Conservation (phyloP, 2,329 filamentous ascomycete species). For the Passalora sequoiae region DNA sequence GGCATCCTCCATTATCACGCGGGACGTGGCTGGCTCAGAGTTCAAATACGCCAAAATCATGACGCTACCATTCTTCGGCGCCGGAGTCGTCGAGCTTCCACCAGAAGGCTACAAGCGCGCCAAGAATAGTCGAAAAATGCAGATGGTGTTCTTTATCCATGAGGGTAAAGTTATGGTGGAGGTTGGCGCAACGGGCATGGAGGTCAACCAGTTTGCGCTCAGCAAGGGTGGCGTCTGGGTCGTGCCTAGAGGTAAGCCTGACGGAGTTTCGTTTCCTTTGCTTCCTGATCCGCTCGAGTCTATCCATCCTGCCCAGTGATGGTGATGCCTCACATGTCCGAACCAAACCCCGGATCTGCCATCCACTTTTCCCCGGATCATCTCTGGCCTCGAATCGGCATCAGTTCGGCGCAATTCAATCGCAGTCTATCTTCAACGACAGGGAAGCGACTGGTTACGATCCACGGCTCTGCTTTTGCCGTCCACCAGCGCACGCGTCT, state of each 20-base stretch:
- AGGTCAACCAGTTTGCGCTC: slow-evolving; percentile 72
- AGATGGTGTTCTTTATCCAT: slow-evolving; percentile 92
- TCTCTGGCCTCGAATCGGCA: slow-evolving; percentile 14
- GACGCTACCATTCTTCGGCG: slow-evolving; percentile 77
- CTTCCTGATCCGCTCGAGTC: slow-evolving; percentile 5
- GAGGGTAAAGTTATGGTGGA: slow-evolving; percentile 75
- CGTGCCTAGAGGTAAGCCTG: slow-evolving; percentile 77
- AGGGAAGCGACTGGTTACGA: neutral
- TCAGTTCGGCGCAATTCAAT: slow-evolving; percentile 10
- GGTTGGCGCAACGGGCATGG: slow-evolving; percentile 44
- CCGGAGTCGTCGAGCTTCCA: slow-evolving; percentile 83
- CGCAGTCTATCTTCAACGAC: neutral
- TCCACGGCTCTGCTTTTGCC: slow-evolving; percentile 3
- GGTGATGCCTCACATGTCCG: too few species aligned
- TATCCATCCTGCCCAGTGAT: slow-evolving; percentile 5
- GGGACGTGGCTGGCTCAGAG: slow-evolving; percentile 57
- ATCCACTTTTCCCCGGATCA: slow-evolving; percentile 12
- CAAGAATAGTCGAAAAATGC: slow-evolving; percentile 93
- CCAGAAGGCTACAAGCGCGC: slow-evolving; percentile 76
- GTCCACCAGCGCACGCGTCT: too few species aligned
- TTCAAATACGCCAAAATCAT: slow-evolving; percentile 90
- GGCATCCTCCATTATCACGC: slow-evolving; percentile 51
- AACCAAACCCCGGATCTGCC: slow-evolving; percentile 9
- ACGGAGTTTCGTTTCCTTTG: slow-evolving; percentile 18
- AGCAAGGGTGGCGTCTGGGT: slow-evolving; percentile 87